Conservation (phyloP, 257 asterid species). For the Anisodus acutangulus region DNA sequence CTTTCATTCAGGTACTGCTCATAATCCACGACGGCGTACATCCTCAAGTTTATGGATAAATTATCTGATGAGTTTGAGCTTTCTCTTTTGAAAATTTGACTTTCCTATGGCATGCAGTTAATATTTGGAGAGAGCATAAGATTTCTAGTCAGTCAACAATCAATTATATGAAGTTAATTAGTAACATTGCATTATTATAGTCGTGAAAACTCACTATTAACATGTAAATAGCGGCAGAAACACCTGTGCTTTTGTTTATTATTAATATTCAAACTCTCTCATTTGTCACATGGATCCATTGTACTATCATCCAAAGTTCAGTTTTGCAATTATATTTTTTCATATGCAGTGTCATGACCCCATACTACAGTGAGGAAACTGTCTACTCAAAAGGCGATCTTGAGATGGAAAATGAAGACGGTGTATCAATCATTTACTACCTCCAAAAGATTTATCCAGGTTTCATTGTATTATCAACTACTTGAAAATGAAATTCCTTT, state of each 20-base stretch:
- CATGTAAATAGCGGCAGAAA: neutral
- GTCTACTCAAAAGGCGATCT: conserved; percentile 93
- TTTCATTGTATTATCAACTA: conserved; percentile 30
- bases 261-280: neutral
- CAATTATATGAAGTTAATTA: conserved; percentile 16
- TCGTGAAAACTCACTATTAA: neutral
- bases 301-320: neutral
- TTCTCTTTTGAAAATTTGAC: conserved; percentile 21
- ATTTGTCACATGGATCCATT: neutral
- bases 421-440: conserved; percentile 84
- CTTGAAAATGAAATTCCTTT: conserved; percentile 9
- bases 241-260: neutral
- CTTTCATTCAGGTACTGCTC: conserved; percentile 77
- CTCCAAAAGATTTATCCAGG: conserved; percentile 97
- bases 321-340: conserved; percentile 36
- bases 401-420: conserved; percentile 98
- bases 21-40: conserved; percentile 1
- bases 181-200: neutral
- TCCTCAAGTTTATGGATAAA: conserved; percentile 8
- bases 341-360: conserved; percentile 86
- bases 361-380: conserved; percentile 98
- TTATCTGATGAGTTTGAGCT: neutral
- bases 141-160: conserved; percentile 25
- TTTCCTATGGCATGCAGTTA: conserved; percentile 9
- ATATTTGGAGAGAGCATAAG: neutral